phyloP scores from a whole-genome alignment of 345 rosid genomes.

The Melaleuca alternifolia region DNA sequence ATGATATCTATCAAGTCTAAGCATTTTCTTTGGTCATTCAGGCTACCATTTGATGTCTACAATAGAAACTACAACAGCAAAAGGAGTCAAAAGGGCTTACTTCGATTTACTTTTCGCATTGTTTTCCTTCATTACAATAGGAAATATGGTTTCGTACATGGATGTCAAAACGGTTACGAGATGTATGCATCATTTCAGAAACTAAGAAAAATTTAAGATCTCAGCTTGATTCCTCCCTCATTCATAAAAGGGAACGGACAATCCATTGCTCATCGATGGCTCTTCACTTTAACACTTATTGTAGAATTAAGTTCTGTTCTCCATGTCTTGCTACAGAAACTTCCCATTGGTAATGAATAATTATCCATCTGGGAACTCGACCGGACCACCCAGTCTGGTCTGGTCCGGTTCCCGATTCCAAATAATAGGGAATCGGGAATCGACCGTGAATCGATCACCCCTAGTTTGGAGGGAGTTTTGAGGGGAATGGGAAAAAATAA shows the following conservation, averaged over 20 bases:
- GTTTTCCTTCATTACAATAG: neutral
- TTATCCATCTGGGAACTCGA: no score
- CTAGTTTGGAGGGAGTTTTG: no score
- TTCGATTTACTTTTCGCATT: slow-evolving; percentile 3
- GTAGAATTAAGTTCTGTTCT: no score
- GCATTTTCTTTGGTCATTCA: slow-evolving; percentile 4
- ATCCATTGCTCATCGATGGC: no score
- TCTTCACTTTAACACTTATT: no score
- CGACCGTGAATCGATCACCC: no score
- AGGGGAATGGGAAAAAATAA: no score
- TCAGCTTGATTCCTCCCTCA: neutral
- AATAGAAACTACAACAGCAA: slow-evolving; percentile 43
- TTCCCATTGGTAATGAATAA: no score
- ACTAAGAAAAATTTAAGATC: neutral
- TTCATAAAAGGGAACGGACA: neutral
- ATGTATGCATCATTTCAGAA: neutral
- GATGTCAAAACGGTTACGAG: neutral
- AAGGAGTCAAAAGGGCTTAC: slow-evolving; percentile 15
- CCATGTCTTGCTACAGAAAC: no score
- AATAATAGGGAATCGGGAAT: no score
- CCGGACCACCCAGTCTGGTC: no score
- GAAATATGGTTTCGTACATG: neutral
- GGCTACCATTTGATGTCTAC: slow-evolving; percentile 49
- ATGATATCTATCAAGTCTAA: neutral
- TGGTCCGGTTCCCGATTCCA: no score